These are phyloP conservation scores for Ganoderma boninense DNA, from an alignment of 1,284 basidiomycete species.

Conservation along the genomic window DNA sequence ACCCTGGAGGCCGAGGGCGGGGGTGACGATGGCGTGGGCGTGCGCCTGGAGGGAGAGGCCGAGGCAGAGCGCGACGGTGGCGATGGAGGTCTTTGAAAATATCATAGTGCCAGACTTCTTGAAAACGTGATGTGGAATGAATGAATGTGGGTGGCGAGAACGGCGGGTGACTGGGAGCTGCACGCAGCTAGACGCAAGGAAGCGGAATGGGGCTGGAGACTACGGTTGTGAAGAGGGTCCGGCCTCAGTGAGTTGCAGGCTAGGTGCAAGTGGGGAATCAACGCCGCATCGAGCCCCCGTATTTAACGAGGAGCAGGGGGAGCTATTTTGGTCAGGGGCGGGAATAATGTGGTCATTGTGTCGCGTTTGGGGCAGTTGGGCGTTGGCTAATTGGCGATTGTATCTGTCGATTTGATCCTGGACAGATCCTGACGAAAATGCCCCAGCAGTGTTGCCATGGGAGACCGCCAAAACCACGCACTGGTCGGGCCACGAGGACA, in stretches of 20 bases:
- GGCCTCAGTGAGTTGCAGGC: conserved; percentile 26
- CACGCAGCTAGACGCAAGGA: neutral
- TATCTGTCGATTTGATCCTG: neutral
- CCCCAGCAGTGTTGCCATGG: neutral
- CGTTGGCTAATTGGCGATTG: neutral
- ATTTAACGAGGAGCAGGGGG: neutral
- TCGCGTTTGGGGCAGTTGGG: neutral
- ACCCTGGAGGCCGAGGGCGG: conserved; percentile 57
- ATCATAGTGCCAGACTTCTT: conserved; percentile 23
- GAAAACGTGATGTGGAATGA: neutral
- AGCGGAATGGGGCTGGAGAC: conserved; percentile 14
- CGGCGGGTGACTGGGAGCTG: neutral
- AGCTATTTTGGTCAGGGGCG: neutral
- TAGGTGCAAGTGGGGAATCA: conserved; percentile 16
- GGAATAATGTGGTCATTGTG: neutral
- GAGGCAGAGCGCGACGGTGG: conserved; percentile 27
- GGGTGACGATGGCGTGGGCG: conserved; percentile 56
- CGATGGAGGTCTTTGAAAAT: conserved; percentile 35
- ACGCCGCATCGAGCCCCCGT: neutral
- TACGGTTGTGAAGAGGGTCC: conserved; percentile 26
- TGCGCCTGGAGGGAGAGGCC: conserved; percentile 39
- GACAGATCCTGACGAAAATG: neutral
- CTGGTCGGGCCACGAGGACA: neutral
- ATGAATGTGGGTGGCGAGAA: conserved; percentile 7
- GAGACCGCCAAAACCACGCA: neutral